Conservation (phyloP, 2,329 filamentous ascomycete species). For the Neophaeococcomyces mojaviensis region DNA sequence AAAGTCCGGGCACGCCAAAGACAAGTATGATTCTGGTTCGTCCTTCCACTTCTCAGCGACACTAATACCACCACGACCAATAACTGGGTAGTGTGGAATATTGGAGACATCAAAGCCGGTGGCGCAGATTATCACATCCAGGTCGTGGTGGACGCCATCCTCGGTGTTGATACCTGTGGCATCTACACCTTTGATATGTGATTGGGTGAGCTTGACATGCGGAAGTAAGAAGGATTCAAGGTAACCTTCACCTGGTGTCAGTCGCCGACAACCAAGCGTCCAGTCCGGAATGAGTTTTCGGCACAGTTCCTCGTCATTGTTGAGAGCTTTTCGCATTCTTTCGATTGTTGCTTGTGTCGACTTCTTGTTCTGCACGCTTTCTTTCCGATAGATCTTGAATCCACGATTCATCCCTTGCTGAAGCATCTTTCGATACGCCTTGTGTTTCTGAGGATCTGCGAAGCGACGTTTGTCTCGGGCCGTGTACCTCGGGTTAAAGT, state of each 20-base stretch:
- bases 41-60: slow-evolving; percentile 26
- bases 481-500: slow-evolving; percentile 19
- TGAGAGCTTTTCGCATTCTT: slow-evolving; percentile 21
- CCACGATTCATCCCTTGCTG: slow-evolving; percentile 17
- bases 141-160: slow-evolving; percentile 32
- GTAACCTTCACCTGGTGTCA: slow-evolving; percentile 47
- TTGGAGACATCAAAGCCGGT: slow-evolving; percentile 39
- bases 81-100: slow-evolving; percentile 28
- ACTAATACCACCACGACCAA: slow-evolving; percentile 25
- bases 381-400: slow-evolving; percentile 16
- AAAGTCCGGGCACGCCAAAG: slow-evolving; percentile 22
- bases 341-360: slow-evolving; percentile 9
- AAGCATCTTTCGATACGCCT: slow-evolving; percentile 30
- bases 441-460: slow-evolving; percentile 25
- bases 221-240: slow-evolving; percentile 40
- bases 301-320: slow-evolving; percentile 16
- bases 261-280: slow-evolving; percentile 37
- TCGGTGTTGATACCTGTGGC: slow-evolving; percentile 34
- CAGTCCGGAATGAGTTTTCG: slow-evolving; percentile 23
- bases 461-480: slow-evolving; percentile 27
- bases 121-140: slow-evolving; percentile 36
- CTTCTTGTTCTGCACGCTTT: slow-evolving; percentile 12
- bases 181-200: slow-evolving; percentile 36
- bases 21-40: slow-evolving; percentile 25
- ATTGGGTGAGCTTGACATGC: slow-evolving; percentile 35